Evolutionary conservation across 2,329 filamentous ascomycete genomes (phyloP).

Genomic region (Ceratocystis destructans): DNA sequence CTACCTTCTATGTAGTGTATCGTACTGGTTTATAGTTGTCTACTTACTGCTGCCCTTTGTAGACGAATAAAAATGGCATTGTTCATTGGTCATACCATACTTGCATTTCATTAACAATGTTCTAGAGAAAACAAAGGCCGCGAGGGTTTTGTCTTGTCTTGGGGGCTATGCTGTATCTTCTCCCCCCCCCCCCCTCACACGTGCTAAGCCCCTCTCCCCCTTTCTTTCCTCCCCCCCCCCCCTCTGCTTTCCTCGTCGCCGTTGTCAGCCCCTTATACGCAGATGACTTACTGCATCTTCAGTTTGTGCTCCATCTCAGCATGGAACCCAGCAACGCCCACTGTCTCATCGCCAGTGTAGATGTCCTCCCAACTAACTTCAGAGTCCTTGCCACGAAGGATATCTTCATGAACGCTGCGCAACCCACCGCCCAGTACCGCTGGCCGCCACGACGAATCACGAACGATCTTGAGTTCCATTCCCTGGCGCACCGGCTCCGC

Average conservation of each 20-base stretch:
- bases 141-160: background rate
- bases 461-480: constrained; percentile 88
- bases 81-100: background rate
- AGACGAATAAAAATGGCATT: background rate
- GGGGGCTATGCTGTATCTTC: background rate
- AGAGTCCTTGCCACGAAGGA: constrained; percentile 64
- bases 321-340: constrained; percentile 60
- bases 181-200: background rate
- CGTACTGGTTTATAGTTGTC: too few species aligned
- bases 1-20: too few species aligned
- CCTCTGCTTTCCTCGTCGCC: background rate
- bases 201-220: background rate
- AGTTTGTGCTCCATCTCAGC: constrained; percentile 89
- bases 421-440: constrained; percentile 46
- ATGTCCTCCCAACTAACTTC: constrained; percentile 89
- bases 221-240: background rate
- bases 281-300: constrained; percentile 42
- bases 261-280: background rate
- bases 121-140: background rate
- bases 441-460: constrained; percentile 67
- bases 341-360: constrained; percentile 64
- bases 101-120: background rate
- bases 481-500: constrained; percentile 81
- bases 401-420: constrained; percentile 72
- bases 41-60: background rate